A percentile compares a stretch with the other conserved stretches of the same genome.
These are phyloP conservation scores for Ceratocystis colombiana DNA, from an alignment of 2,329 filamentous ascomycete genomes.

Conservation along the genomic window DNA sequence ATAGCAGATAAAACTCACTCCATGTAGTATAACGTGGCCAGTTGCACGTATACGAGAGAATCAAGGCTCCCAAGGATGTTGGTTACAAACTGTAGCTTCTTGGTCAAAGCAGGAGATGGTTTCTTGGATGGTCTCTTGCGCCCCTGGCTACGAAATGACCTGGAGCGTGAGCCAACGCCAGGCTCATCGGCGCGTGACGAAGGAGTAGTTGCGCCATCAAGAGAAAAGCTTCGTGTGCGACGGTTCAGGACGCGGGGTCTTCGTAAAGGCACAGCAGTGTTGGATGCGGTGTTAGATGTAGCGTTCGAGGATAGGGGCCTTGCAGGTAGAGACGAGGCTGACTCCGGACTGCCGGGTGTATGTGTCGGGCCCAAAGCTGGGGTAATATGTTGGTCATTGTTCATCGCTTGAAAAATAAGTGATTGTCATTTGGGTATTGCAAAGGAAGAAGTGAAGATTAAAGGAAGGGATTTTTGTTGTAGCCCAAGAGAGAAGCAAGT, in stretches of 20 bases:
- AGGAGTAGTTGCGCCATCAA: conserved; percentile 18
- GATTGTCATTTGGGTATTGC: background rate
- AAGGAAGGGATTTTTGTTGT: background rate
- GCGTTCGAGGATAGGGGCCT: conserved; percentile 16
- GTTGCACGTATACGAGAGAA: conserved; percentile 52
- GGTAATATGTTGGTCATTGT: conserved; percentile 15
- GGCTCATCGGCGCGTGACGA: conserved; percentile 23
- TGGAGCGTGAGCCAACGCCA: conserved; percentile 27
- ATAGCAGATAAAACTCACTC: conserved; percentile 42
- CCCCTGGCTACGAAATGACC: conserved; percentile 30
- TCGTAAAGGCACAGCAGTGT: conserved; percentile 20
- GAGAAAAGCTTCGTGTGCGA: conserved; percentile 22
- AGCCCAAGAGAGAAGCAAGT: conserved; percentile 9
- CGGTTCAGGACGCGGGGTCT: conserved; percentile 13
- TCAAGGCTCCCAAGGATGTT: conserved; percentile 53
- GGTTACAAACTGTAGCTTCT: conserved; percentile 51
- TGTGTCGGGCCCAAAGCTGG: conserved; percentile 14
- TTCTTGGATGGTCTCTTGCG: conserved; percentile 31
- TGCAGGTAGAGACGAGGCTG: background rate
- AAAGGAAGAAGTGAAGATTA: background rate
- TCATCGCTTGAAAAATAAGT: conserved; percentile 13
- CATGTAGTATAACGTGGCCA: conserved; percentile 59
- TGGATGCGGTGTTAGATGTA: background rate
- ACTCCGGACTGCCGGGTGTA: conserved; percentile 1
- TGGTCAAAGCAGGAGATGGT: conserved; percentile 39